phyloP scores from a whole-genome alignment of 495 filamentous ascomycete species.

The Tuber magnatum region DNA sequence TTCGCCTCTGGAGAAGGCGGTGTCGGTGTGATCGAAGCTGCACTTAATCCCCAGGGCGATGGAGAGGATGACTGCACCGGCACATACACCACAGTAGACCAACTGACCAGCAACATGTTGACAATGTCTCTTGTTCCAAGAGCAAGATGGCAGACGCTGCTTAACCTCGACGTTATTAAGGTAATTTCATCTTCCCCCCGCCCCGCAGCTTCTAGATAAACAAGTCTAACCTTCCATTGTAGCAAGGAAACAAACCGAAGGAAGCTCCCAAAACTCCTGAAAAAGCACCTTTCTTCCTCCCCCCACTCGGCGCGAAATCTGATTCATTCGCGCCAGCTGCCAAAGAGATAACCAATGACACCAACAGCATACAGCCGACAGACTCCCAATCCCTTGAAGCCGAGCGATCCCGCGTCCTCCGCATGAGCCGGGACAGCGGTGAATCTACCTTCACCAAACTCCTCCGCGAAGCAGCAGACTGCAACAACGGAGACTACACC shows the following conservation, averaged over 20 bases:
- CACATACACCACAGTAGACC: slow-evolving; percentile 44
- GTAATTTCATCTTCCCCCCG: slow-evolving; percentile 39
- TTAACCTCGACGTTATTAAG: slow-evolving; percentile 83
- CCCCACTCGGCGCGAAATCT: slow-evolving; percentile 52
- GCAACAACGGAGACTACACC: slow-evolving; percentile 45
- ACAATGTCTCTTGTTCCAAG: slow-evolving; percentile 84
- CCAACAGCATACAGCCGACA: background rate
- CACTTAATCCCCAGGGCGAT: slow-evolving; percentile 52
- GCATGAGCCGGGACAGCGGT: slow-evolving; percentile 43
- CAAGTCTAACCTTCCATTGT: slow-evolving; percentile 21
- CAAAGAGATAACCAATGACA: background rate
- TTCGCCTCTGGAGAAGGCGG: slow-evolving; percentile 80
- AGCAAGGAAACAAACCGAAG: slow-evolving; percentile 85
- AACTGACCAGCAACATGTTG: slow-evolving; percentile 70
- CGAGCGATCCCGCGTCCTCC: slow-evolving; percentile 52
- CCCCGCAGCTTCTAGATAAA: background rate
- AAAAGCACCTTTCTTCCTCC: slow-evolving; percentile 94
- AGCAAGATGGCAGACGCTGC: slow-evolving; percentile 83
- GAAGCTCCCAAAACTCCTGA: slow-evolving; percentile 85
- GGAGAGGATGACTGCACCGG: slow-evolving; percentile 46
- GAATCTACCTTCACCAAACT: slow-evolving; percentile 47
- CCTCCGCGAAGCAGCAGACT: slow-evolving; percentile 17
- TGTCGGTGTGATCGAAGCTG: slow-evolving; percentile 60
- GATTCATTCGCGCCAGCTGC: slow-evolving; percentile 16
- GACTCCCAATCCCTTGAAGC: slow-evolving; percentile 37